A percentile compares a stretch with the other conserved stretches of the same genome.
Evolutionary conservation across 2,329 filamentous ascomycete species (phyloP).

Genomic region (Eutypa lata): DNA sequence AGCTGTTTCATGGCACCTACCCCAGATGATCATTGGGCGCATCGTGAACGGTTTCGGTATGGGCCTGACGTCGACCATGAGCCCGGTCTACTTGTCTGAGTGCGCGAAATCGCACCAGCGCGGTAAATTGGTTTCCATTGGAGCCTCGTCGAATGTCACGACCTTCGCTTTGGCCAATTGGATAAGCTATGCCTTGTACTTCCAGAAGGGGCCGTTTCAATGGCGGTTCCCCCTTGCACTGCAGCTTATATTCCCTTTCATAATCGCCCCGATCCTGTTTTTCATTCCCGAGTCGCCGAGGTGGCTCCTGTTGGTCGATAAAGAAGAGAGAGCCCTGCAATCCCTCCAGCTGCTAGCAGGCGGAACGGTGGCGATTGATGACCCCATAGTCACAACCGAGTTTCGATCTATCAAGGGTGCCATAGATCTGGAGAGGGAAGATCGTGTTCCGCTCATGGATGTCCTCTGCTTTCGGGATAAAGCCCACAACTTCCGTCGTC

Average conservation of each 20-base stretch:
- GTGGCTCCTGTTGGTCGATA: constrained; percentile 51
- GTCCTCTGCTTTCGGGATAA: constrained; percentile 34
- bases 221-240: constrained; percentile 34
- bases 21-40: constrained; percentile 25
- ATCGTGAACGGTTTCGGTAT: constrained; percentile 27
- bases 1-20: constrained; percentile 21
- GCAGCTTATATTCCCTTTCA: constrained; percentile 36
- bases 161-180: constrained; percentile 45
- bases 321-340: constrained; percentile 38
- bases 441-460: constrained; percentile 29
- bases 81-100: constrained; percentile 25
- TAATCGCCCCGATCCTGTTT: constrained; percentile 27
- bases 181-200: constrained; percentile 41
- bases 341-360: constrained; percentile 56
- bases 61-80: constrained; percentile 27
- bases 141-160: constrained; percentile 30
- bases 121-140: constrained; percentile 23
- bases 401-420: constrained; percentile 34
- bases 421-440: constrained; percentile 32
- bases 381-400: constrained; percentile 27
- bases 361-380: constrained; percentile 18
- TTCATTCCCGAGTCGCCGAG: constrained; percentile 31
- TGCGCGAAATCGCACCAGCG: constrained; percentile 24
- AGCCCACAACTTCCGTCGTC: constrained; percentile 34
- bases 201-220: constrained; percentile 28